phyloP scores from a whole-genome alignment of 208 protist genomes.

The Leishmania lainsoni region DNA sequence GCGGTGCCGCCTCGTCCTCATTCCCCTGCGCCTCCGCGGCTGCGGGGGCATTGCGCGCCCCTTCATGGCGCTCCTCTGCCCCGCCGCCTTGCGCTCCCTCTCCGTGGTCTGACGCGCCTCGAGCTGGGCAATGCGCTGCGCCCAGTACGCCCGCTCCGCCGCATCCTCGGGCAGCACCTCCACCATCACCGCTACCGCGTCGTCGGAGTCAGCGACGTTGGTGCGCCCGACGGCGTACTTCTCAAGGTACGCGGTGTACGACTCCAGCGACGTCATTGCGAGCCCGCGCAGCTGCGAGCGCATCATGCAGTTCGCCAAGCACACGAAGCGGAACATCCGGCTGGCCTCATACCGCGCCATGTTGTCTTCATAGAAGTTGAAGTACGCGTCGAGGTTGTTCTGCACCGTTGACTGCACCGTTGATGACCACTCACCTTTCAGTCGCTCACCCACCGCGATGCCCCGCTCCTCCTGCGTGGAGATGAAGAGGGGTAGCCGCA shows the following conservation, averaged over 20 bases:
- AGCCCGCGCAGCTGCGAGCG: slow-evolving; percentile 83
- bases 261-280: slow-evolving; percentile 71
- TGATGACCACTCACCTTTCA: slow-evolving; percentile 91
- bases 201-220: slow-evolving; percentile 8
- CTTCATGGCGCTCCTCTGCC: slow-evolving; percentile 28
- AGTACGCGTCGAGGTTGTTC: slow-evolving; percentile 92
- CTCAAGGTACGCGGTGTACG: slow-evolving; percentile 79
- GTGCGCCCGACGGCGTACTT: slow-evolving; percentile 42
- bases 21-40: slow-evolving; percentile 12
- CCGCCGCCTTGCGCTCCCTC: slow-evolving; percentile 13
- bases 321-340: slow-evolving; percentile 91
- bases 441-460: slow-evolving; percentile 65
- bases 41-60: slow-evolving; percentile 13
- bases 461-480: slow-evolving; percentile 66
- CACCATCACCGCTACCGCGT: slow-evolving; percentile 15
- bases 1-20: slow-evolving; percentile 13
- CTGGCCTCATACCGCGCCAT: slow-evolving; percentile 79
- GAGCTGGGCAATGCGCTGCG: slow-evolving; percentile 35
- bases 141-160: slow-evolving; percentile 72
- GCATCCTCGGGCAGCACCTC: slow-evolving; percentile 71
- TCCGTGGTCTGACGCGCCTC: slow-evolving; percentile 19
- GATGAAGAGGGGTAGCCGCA: slow-evolving; percentile 76
- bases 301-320: slow-evolving; percentile 93
- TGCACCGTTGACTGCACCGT: slow-evolving; percentile 92
- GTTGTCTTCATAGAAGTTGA: slow-evolving; percentile 95